Evolutionary conservation across 1,284 basidiomycete species (phyloP).

Genomic region (Takashimella koratensis): DNA sequence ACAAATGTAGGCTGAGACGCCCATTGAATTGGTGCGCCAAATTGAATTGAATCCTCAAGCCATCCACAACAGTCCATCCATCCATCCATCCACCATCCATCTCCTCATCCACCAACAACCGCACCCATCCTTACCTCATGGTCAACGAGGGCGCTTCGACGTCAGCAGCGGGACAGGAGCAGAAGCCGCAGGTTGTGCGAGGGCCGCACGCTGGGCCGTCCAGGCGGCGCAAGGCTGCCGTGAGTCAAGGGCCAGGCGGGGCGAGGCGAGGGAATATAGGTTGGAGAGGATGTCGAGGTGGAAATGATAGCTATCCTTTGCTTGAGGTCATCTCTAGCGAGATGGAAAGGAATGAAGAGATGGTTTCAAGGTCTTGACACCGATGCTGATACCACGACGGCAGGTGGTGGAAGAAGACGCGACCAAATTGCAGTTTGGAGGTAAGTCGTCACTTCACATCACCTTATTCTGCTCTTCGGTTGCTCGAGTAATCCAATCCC

Average conservation of each 20-base stretch:
- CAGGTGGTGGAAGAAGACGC: conserved; percentile 44
- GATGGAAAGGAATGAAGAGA: no score
- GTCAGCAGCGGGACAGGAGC: neutral
- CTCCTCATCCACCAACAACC: neutral
- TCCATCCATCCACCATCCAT: neutral
- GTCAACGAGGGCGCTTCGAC: neutral
- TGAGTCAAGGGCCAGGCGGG: no score
- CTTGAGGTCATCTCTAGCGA: no score
- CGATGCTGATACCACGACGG: neutral
- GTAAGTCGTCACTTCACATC: conserved; percentile 10
- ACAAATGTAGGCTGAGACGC: no score
- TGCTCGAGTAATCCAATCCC: neutral
- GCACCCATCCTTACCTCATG: no score
- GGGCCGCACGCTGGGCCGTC: neutral
- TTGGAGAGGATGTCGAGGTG: no score
- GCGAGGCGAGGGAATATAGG: no score
- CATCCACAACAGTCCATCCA: neutral
- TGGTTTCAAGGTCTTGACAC: no score
- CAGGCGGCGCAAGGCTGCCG: neutral
- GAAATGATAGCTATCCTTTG: no score
- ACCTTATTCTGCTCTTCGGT: neutral
- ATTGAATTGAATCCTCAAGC: no score
- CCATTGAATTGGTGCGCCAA: no score
- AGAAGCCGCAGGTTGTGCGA: neutral
- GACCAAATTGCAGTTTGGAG: conserved; percentile 46